Evolutionary conservation across 139 green algal genomes (phyloP).

Genomic region (Microglena sp.): DNA sequence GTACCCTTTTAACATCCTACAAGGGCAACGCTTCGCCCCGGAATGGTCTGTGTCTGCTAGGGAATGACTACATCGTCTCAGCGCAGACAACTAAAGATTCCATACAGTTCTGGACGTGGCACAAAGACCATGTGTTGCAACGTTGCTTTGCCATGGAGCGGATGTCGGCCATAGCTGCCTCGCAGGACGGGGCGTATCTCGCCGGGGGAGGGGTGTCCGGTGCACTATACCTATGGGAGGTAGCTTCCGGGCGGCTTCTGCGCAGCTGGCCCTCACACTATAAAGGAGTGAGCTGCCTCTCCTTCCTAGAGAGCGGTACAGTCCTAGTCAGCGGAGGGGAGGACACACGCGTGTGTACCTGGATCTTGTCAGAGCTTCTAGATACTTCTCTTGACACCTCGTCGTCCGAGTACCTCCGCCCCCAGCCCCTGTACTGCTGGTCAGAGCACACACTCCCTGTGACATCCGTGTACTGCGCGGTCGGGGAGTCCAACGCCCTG

Average conservation of each 20-base stretch:
- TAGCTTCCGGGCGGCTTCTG: slow-evolving; percentile 59
- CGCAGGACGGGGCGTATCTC: slow-evolving; percentile 39
- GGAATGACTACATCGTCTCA: slow-evolving; percentile 57
- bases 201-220: slow-evolving; percentile 59
- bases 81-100: slow-evolving; percentile 47
- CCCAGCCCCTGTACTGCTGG: slow-evolving; percentile 58
- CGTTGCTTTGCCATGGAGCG: slow-evolving; percentile 56
- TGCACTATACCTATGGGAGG: slow-evolving; percentile 68
- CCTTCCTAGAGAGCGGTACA: slow-evolving; percentile 49
- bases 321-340: slow-evolving; percentile 70
- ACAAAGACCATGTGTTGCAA: slow-evolving; percentile 70
- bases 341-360: slow-evolving; percentile 67
- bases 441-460: slow-evolving; percentile 78
- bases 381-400: slow-evolving; percentile 33
- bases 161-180: slow-evolving; percentile 40
- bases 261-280: slow-evolving; percentile 79
- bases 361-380: slow-evolving; percentile 65
- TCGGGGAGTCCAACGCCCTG: slow-evolving; percentile 38
- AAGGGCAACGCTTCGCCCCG: slow-evolving; percentile 40
- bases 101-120: slow-evolving; percentile 71
- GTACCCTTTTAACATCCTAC: slow-evolving; percentile 45
- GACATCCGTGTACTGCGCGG: slow-evolving; percentile 46
- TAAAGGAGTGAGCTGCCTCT: slow-evolving; percentile 64
- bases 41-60: slow-evolving; percentile 46
- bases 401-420: slow-evolving; percentile 7